Evolutionary conservation across 2,329 filamentous ascomycete species (phyloP), one percentile per base, ranked within the genome.

Genomic region (Neoascochyta sp.): DNA sequence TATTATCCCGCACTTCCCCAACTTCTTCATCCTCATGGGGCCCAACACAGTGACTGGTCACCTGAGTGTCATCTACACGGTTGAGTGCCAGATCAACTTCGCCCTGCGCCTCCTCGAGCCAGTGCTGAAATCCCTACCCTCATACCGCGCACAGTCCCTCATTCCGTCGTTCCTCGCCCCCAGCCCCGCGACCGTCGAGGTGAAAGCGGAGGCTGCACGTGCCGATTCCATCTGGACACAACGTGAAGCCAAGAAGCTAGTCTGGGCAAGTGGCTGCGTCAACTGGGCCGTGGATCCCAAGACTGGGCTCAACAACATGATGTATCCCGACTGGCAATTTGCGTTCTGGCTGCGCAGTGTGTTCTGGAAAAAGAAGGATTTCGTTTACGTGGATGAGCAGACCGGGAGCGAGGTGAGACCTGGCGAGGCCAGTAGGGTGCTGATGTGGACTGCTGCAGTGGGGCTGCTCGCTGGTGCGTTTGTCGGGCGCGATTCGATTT

Each of bases 281-380:
- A 69, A 64, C n/a, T 76, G 72, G 73, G 71, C 65, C 3, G 58
- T 76, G 2, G 67, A 75, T 34, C 51, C 58, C 0, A 62, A 61
- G 24, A 70, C 69, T 0, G 64, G 65, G 0, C 56, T 66, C 25
- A 76, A 75, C 35, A 70, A 67, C 5, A 68, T 69, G 44, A 70
- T 75, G 62, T 75, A 72, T 40, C 71, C 71, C 0, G 68, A 73
- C 26, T 74, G 66, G 61, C 69, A 74, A 45, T 73, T 64, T 32
- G 53, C 59, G 29, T 73, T 65, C 36, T 75, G 70, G 69, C 30
- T 64, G 11, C 47, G 71, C 9, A 73, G 67, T 30, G 42, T 74
- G 1, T 73, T 72, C 30, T 56, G 67, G 22, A 49, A 51, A 2
- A 63, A 50, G 46, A 34, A 39, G 2, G 66, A 71, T 23, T 65